Percentiles rank a stretch among this genome's conserved stretches.
Evolutionary conservation across 495 filamentous ascomycete genomes (phyloP).

Genomic region (Geopyxis carbonaria): DNA sequence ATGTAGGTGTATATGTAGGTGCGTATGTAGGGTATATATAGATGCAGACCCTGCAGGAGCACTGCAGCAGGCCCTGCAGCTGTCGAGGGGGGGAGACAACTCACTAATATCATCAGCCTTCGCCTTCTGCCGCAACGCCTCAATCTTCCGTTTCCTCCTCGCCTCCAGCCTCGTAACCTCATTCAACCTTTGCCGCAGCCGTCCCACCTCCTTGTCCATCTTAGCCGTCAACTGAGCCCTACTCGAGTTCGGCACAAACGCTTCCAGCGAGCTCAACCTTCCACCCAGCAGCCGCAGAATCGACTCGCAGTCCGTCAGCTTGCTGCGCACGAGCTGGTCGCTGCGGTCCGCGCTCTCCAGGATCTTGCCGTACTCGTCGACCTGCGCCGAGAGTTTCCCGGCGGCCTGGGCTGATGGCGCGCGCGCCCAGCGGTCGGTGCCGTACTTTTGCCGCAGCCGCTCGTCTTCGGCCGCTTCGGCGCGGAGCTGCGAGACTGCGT

Average conservation of each 20-base stretch:
- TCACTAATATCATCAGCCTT: slow-evolving; percentile 77
- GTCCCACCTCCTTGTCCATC: slow-evolving; percentile 59
- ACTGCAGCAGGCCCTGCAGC: too few species aligned
- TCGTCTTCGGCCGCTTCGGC: slow-evolving; percentile 74
- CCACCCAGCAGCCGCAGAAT: slow-evolving; percentile 62
- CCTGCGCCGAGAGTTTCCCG: slow-evolving; percentile 56
- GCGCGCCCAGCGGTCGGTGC: slow-evolving; percentile 73
- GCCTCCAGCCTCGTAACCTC: slow-evolving; percentile 69
- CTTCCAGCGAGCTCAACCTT: slow-evolving; percentile 33
- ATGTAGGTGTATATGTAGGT: too few species aligned
- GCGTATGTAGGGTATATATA: too few species aligned
- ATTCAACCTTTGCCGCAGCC: slow-evolving; percentile 58
- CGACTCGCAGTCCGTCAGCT: slow-evolving; percentile 56
- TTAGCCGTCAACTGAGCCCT: slow-evolving; percentile 58
- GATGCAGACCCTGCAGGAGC: too few species aligned
- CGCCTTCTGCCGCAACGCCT: slow-evolving; percentile 55
- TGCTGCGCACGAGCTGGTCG: slow-evolving; percentile 62
- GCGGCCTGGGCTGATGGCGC: slow-evolving; percentile 51
- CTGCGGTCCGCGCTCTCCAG: slow-evolving; percentile 69
- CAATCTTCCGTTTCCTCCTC: slow-evolving; percentile 55
- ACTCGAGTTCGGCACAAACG: slow-evolving; percentile 75
- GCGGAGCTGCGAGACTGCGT: slow-evolving; percentile 57
- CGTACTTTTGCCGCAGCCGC: slow-evolving; percentile 55
- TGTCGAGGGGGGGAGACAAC: slow-evolving; percentile 15
- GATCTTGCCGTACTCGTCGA: slow-evolving; percentile 69